These are phyloP conservation scores for Teunomyces kruisii DNA, from an alignment of 805 yeast genomes.

Conservation along the genomic window DNA sequence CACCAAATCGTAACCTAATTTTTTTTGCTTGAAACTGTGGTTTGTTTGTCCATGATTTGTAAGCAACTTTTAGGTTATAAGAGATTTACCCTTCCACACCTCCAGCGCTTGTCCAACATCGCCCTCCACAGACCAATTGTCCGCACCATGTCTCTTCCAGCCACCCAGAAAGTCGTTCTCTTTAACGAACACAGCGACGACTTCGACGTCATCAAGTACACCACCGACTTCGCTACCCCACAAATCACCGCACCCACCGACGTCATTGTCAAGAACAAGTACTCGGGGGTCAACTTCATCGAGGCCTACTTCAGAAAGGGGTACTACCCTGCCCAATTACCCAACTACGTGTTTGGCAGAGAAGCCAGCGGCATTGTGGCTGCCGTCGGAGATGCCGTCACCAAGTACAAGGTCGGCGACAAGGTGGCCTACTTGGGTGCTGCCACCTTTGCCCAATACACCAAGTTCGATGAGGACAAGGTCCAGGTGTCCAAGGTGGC, in stretches of 20 bases:
- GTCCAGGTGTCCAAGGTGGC: conserved; percentile 50
- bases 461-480: conserved; percentile 42
- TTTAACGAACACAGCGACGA: conserved; percentile 54
- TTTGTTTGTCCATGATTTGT: not conserved
- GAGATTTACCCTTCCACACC: not conserved
- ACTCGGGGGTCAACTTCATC: conserved; percentile 79
- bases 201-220: conserved; percentile 59
- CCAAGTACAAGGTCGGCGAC: conserved; percentile 63
- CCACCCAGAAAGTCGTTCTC: conserved; percentile 54
- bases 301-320: conserved; percentile 85
- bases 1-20: no score
- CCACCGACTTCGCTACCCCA: conserved; percentile 61
- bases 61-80: not conserved
- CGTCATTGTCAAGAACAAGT: conserved; percentile 68
- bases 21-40: not conserved
- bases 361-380: conserved; percentile 73
- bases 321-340: conserved; percentile 58
- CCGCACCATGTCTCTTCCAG: conserved; percentile 39
- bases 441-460: conserved; percentile 70
- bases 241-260: conserved; percentile 49
- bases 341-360: conserved; percentile 63
- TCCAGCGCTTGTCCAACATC: no score
- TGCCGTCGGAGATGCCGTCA: conserved; percentile 60
- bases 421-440: conserved; percentile 56
- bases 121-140: not conserved